phyloP scores from a whole-genome alignment of 2,329 filamentous ascomycete genomes.

The Malbranchea zuffiana region DNA sequence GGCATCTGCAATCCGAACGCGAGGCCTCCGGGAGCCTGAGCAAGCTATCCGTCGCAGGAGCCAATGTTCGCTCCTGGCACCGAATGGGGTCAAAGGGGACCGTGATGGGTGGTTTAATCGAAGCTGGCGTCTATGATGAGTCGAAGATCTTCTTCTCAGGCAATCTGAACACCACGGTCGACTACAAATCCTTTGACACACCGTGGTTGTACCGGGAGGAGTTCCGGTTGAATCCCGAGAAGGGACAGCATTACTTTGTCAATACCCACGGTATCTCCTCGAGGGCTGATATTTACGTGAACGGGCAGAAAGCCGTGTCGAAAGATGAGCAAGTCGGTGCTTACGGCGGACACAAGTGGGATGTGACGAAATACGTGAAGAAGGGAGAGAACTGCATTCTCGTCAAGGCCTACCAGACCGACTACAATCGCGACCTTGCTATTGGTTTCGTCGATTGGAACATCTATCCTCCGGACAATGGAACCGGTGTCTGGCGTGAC shows the following conservation, averaged over 20 bases:
- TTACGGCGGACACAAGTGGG: constrained; percentile 46
- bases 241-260: constrained; percentile 41
- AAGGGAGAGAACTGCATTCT: constrained; percentile 41
- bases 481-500: constrained; percentile 52
- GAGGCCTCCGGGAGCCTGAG: constrained; percentile 27
- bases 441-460: constrained; percentile 55
- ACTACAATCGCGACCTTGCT: constrained; percentile 50
- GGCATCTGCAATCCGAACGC: constrained; percentile 42
- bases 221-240: constrained; percentile 31
- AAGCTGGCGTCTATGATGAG: constrained; percentile 43
- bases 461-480: constrained; percentile 50
- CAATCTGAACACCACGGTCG: constrained; percentile 35
- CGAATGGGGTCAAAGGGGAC: constrained; percentile 42
- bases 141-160: constrained; percentile 46
- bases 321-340: constrained; percentile 44
- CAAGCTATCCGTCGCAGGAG: constrained; percentile 33
- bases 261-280: constrained; percentile 51
- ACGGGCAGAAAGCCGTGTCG: constrained; percentile 43
- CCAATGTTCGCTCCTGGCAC: constrained; percentile 44
- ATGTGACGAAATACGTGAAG: constrained; percentile 39
- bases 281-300: constrained; percentile 50
- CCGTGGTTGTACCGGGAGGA: constrained; percentile 52
- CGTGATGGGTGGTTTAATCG: constrained; percentile 48
- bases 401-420: constrained; percentile 46
- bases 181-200: constrained; percentile 39